A percentile compares a stretch with the other conserved stretches of the same genome.
Evolutionary conservation across 768 basidiomycete species (phyloP).

Genomic region (Suillus weaverae): DNA sequence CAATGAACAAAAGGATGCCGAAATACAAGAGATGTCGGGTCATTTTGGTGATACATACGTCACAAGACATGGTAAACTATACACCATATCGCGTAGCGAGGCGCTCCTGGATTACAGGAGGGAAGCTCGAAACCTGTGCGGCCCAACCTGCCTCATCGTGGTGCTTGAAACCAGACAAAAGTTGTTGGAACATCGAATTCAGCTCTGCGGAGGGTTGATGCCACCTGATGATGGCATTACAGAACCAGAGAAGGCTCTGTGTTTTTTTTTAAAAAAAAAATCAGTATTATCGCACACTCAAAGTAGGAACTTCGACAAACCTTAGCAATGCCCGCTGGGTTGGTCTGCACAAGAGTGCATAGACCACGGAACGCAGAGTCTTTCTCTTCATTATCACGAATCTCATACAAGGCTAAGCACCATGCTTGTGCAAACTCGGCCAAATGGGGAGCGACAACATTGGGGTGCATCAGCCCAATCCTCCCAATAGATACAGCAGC

Average conservation of each 20-base stretch:
- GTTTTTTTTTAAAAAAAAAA: not conserved
- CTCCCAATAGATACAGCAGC: conserved; percentile 98
- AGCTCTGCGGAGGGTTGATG: conserved; percentile 88
- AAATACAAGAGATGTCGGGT: conserved; percentile 12
- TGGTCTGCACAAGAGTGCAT: conserved; percentile 92
- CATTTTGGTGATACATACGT: conserved; percentile 15
- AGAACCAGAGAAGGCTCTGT: conserved; percentile 95
- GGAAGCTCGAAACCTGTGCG: conserved; percentile 79
- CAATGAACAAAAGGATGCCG: conserved; percentile 21
- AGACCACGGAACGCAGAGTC: conserved; percentile 98
- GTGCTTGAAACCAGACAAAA: conserved; percentile 87
- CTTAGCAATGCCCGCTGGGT: conserved; percentile 92
- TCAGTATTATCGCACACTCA: conserved; percentile 8
- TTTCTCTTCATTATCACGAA: conserved; percentile 99
- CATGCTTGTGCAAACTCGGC: conserved; percentile 91
- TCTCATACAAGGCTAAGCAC: conserved; percentile 97
- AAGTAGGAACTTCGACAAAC: conserved; percentile 42
- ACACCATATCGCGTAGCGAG: conserved; percentile 87
- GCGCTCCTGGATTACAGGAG: conserved; percentile 85
- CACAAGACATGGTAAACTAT: conserved; percentile 33
- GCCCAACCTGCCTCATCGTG: conserved; percentile 87
- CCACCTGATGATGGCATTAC: conserved; percentile 97
- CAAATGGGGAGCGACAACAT: conserved; percentile 84
- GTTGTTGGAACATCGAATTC: conserved; percentile 90
- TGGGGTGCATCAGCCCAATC: conserved; percentile 90